Percentiles rank a stretch among this genome's conserved stretches.
phyloP scores from a whole-genome alignment of 805 yeast genomes.

The Wickerhamomyces rabaulensis region DNA sequence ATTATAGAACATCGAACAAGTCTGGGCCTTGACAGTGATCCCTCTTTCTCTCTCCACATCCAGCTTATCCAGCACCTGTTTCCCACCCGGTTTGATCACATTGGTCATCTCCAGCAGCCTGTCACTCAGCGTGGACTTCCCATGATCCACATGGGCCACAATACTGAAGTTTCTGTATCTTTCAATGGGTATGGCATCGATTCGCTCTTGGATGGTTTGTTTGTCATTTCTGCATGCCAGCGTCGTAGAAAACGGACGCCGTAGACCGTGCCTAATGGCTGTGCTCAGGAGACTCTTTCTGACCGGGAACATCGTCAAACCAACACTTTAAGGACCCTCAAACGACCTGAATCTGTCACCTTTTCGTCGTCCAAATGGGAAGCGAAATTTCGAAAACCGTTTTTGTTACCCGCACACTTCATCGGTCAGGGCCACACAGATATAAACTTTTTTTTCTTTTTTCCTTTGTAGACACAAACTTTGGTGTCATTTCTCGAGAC shows the following conservation, averaged over 20 bases:
- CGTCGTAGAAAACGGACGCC: not conserved
- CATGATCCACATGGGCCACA: conserved; percentile 94
- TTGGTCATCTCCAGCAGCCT: conserved; percentile 83
- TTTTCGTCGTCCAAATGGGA: not conserved
- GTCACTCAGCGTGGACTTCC: conserved; percentile 85
- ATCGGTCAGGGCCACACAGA: conserved; percentile 1
- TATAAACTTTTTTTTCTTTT: conserved; percentile 1
- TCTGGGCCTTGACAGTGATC: conserved; percentile 94
- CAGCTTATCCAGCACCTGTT: conserved; percentile 82
- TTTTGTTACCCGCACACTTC: not conserved
- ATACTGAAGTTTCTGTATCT: conserved; percentile 88
- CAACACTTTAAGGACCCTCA: not conserved
- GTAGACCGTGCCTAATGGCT: not conserved
- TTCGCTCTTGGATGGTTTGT: conserved; percentile 42
- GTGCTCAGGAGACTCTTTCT: not conserved
- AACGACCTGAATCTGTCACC: not conserved
- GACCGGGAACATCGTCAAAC: not conserved
- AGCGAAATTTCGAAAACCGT: not conserved
- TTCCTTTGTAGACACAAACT: too few species aligned
- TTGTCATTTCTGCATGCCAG: not conserved
- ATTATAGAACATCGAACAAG: conserved; percentile 86
- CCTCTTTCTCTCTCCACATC: conserved; percentile 97
- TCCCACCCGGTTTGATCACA: conserved; percentile 76
- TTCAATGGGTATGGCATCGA: conserved; percentile 74
- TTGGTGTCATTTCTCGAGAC: not conserved